Base-by-base conservation (phyloP, 2,329 filamentous ascomycete genomes). In the Sporothrix sp. region DNA sequence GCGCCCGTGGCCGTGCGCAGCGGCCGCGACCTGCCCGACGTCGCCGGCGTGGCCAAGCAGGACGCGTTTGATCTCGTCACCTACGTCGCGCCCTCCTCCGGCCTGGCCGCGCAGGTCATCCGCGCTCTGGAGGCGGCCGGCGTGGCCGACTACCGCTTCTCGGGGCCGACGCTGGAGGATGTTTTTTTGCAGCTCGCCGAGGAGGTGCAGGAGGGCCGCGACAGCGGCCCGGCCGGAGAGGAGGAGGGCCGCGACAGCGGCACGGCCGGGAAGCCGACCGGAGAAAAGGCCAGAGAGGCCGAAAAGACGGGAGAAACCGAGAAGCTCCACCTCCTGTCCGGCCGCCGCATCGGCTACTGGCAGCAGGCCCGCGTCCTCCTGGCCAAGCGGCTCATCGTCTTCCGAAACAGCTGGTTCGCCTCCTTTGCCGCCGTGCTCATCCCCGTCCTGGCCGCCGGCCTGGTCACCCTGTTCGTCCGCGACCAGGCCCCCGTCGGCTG, bases 121-220 rank as follows among this genome's bases (percentile, higher is more conserved):
- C 74, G 76, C 43, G 66, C 74, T 9, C 71, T 96, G 1, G 85
- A 95, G 62, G 66, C 71, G 1, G 70, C 74, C 1, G 79, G 80
- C 0, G 74, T 94, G 36, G 72, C 73, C 14, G 85, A 94, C 52
- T 95, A 95, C 63, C 82, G 89, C 52, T 85, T 95, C 57, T 85
- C 85, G 14, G 88, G 88, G 0, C 91, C 90, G 0, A 94, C 87
- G 0, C 89, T 96, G 36, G 91, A 96, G 63, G 89, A 95, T 58
- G 89, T 95, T 0, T 96, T 96, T 65, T 69, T 96, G 21, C 83
- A 87, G 57, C 74, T 95, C 35, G 87, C 89, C 0, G 86, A 91
- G 60, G 89, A 95, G 63, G 76, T 88, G 53, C 75, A 73, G 51
- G 74, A 73, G 6, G 78, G n/a, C n/a, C n/a, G n/a, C n/a, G n/a